Evolutionary conservation across 179 eudicot species (phyloP).

Genomic region (Carnegiea gigantea): DNA sequence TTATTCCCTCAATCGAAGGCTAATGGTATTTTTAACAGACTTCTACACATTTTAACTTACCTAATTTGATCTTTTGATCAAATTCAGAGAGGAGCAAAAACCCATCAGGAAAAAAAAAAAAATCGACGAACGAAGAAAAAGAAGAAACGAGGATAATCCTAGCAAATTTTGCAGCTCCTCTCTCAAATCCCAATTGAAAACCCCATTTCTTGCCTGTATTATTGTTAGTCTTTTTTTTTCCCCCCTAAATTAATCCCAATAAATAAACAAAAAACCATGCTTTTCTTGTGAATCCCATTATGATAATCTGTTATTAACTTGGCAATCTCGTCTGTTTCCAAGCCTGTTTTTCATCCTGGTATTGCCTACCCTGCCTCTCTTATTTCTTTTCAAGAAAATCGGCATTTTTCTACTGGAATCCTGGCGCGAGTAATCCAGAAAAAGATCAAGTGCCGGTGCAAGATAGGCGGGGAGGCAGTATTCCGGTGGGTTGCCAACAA

Average conservation of each 20-base stretch:
- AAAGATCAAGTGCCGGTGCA: background rate
- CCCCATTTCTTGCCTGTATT: background rate
- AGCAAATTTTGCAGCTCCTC: background rate
- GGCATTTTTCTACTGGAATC: background rate
- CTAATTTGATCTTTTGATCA: constrained; percentile 12
- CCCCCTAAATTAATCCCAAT: background rate
- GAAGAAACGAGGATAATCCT: background rate
- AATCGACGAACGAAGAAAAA: background rate
- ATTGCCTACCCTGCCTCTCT: background rate
- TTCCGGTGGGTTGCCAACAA: background rate
- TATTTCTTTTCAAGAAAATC: too few species aligned
- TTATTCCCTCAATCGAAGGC: background rate
- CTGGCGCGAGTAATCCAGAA: constrained; percentile 13
- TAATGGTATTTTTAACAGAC: background rate
- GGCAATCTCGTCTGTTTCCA: background rate
- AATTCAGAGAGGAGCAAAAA: constrained; percentile 11
- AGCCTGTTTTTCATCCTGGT: background rate
- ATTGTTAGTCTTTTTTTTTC: background rate
- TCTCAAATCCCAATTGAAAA: background rate
- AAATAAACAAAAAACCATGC: background rate
- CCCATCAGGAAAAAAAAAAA: background rate
- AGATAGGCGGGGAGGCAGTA: background rate
- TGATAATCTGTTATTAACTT: background rate
- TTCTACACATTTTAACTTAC: background rate
- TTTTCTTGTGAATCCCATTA: background rate